These are phyloP conservation scores for Besnoitia besnoiti DNA, from an alignment of 169 alveolate species.

Conservation along the genomic window DNA sequence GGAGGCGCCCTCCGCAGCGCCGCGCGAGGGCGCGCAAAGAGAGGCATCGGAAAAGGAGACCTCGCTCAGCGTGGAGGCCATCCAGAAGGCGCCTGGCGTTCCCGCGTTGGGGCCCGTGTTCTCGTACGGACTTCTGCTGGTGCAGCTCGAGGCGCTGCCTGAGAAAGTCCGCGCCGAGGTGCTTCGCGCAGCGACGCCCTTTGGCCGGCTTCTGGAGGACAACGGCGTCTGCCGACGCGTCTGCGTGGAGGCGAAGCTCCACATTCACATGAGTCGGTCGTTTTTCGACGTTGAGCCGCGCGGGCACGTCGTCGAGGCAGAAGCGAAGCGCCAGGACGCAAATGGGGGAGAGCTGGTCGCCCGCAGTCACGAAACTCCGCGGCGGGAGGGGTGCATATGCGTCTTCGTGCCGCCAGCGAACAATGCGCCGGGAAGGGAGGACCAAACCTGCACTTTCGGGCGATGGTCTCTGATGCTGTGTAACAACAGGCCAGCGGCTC, in stretches of 20 bases:
- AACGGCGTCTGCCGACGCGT: neutral
- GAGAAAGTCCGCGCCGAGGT: neutral
- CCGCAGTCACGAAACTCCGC: neutral
- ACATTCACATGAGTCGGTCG: neutral
- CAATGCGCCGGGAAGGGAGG: neutral
- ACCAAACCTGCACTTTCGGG: neutral
- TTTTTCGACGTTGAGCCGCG: neutral
- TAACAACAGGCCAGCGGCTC: constrained; percentile 5
- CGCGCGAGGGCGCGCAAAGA: neutral
- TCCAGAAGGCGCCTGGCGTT: neutral
- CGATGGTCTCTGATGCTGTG: constrained; percentile 20
- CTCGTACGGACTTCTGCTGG: constrained; percentile 24
- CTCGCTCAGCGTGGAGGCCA: neutral
- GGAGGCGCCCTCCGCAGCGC: neutral
- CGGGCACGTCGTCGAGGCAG: neutral
- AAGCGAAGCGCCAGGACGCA: neutral
- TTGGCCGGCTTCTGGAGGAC: constrained; percentile 13
- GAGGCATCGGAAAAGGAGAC: neutral
- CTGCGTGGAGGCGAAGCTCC: neutral
- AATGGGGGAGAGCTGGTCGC: neutral
- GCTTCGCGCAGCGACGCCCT: neutral
- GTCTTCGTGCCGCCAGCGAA: neutral
- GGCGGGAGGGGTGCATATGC: neutral
- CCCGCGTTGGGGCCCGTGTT: constrained; percentile 11
- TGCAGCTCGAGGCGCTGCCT: constrained; percentile 1